Conservation (phyloP, 2,329 filamentous ascomycete genomes). For the Fonsecaea multimorphosa region DNA sequence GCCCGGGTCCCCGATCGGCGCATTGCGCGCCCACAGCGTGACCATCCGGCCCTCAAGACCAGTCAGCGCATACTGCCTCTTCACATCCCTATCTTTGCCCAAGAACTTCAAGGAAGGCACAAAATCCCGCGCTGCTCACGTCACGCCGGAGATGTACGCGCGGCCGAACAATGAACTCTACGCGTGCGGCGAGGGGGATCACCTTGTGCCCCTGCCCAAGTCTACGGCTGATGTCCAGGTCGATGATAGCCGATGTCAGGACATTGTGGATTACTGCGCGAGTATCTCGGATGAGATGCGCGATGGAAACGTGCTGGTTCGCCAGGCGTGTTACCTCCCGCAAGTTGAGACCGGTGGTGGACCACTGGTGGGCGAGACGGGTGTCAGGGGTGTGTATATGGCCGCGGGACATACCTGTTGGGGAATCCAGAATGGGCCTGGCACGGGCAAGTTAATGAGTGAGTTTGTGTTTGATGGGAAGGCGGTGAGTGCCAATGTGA, state of each 20-base stretch:
- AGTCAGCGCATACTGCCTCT: constrained; percentile 60
- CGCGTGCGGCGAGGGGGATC: constrained; percentile 90
- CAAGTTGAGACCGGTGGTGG: constrained; percentile 65
- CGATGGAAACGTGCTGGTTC: constrained; percentile 70
- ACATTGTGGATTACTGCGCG: constrained; percentile 78
- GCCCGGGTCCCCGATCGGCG: constrained; percentile 63
- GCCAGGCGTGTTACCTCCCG: constrained; percentile 93
- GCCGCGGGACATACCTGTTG: constrained; percentile 95
- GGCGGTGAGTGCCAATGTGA: constrained; percentile 70
- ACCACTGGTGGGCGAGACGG: constrained; percentile 79
- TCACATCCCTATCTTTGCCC: constrained; percentile 83
- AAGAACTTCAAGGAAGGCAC: constrained; percentile 63
- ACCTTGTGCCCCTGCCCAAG: constrained; percentile 72
- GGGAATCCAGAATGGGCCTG: constrained; percentile 96
- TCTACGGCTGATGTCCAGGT: constrained; percentile 76
- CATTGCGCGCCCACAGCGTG: constrained; percentile 67
- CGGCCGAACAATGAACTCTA: constrained; percentile 89
- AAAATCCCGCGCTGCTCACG: constrained; percentile 63
- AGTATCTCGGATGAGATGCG: constrained; percentile 64
- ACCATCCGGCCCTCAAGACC: constrained; percentile 63
- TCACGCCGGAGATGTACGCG: constrained; percentile 92
- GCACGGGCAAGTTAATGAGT: constrained; percentile 79
- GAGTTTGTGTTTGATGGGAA: constrained; percentile 77
- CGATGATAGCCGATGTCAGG: constrained; percentile 79
- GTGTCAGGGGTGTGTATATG: constrained; percentile 74